Evolutionary conservation across 2,329 filamentous ascomycete genomes (phyloP), one percentile per base, ranked within the genome.

Genomic region (Fusarium sp.): DNA sequence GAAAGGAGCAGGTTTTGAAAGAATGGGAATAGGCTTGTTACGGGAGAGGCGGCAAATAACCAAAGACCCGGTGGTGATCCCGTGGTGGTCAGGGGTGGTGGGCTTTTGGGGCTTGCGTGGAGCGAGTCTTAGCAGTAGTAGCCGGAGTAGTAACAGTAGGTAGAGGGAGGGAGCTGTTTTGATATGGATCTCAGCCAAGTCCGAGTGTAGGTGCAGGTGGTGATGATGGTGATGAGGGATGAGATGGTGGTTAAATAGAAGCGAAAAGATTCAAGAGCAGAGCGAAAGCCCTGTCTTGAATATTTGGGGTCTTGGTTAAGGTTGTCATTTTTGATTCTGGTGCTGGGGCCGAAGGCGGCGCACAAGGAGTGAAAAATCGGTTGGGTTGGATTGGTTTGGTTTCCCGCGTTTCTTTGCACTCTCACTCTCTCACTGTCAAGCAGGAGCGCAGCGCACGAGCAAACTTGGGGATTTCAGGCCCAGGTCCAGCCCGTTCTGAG

Each of bases 301-400:
- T 73, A 74, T 72, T 77, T 79, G 76, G 77, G 77, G 77, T 69
- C 74, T 78, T 80, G 77, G 79, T 80, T 77, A 80, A 80, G 77
- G 80, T 81, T 79, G 78, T 79, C 77, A 78, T 76, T 77, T 79
- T 80, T 54, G 63, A 72, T 76, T 79, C 61, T 78, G 78, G 72
- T 77, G 78, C 65, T 78, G 77, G 79, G 78, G 78, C 77, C 75
- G 58, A 76, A 78, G 79, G 79, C 79, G 78, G 79, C 79, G 77
- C 79, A 80, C 78, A 78, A 77, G 77, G 75, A 73, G 78, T 74
- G 77, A 55, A 66, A 67, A 66, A 77, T 75, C 63, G 74, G 78
- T 77, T 72, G 66, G 73, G 77, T 77, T 71, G 55, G 67, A 67
- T 69, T 77, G 77, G 75, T 75, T 62, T 62, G 59, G 52, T 71